Conservation (phyloP, 164 flowering plant species). For the Vitis labrusca region DNA sequence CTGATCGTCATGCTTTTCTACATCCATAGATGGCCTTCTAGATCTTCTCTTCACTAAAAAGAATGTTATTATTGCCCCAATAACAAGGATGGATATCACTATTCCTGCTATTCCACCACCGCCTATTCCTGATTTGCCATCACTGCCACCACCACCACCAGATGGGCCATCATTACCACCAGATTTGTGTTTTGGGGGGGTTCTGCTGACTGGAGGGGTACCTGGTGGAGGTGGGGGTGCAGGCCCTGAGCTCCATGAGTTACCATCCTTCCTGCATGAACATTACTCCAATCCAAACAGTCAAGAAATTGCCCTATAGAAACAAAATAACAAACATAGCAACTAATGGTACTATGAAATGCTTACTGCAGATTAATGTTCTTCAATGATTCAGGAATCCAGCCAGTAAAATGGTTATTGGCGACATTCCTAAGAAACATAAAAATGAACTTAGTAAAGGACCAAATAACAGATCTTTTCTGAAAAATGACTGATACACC, state of each 20-base stretch:
- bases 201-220: slow-evolving; percentile 54
- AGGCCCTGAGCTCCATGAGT: slow-evolving; percentile 66
- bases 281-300: slow-evolving; percentile 10
- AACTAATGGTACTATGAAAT: slow-evolving; percentile 5
- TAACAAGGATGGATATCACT: slow-evolving; percentile 67
- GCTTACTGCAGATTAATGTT: slow-evolving; percentile 71
- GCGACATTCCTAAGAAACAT: slow-evolving; percentile 59
- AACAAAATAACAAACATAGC: not conserved
- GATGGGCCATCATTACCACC: slow-evolving; percentile 39
- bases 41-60: slow-evolving; percentile 70
- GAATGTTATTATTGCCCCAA: slow-evolving; percentile 77
- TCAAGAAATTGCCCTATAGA: not conserved
- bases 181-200: slow-evolving; percentile 35
- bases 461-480: not conserved
- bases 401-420: slow-evolving; percentile 81
- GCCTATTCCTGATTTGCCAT: slow-evolving; percentile 66
- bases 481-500: slow-evolving; percentile 7
- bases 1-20: slow-evolving; percentile 67
- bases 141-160: slow-evolving; percentile 28
- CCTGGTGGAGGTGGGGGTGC: slow-evolving; percentile 97
- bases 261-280: slow-evolving; percentile 60
- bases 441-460: not conserved
- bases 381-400: slow-evolving; percentile 75
- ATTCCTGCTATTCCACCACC: slow-evolving; percentile 89
- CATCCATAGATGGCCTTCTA: slow-evolving; percentile 47